Percentiles rank a stretch among this genome's conserved stretches.
Evolutionary conservation across 345 rosid genomes (phyloP).

Genomic region (Aegle marmelos): DNA sequence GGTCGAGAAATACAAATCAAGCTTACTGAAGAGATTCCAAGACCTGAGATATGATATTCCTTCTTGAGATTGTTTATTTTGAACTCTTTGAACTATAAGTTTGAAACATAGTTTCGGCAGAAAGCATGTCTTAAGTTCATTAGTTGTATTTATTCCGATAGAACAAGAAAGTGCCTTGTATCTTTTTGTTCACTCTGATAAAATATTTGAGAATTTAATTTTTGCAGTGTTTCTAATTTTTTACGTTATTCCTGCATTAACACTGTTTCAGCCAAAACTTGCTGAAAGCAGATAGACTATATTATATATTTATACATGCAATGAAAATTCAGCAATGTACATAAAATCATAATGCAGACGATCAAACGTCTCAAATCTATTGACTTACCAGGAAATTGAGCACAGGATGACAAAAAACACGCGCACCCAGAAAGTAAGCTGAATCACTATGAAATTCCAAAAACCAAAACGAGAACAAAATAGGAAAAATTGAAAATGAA

Average conservation of each 20-base stretch:
- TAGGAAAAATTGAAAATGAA: too few species aligned
- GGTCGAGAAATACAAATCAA: constrained; percentile 45
- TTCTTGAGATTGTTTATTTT: constrained; percentile 16
- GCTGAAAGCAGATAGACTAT: neutral
- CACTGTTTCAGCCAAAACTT: neutral
- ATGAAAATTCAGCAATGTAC: neutral
- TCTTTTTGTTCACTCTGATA: neutral
- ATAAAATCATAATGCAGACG: neutral
- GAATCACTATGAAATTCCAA: too few species aligned
- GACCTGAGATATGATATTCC: constrained; percentile 36
- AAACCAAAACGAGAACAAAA: too few species aligned
- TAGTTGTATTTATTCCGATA: neutral
- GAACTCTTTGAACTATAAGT: neutral
- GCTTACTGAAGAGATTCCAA: constrained; percentile 64
- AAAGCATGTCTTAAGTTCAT: neutral
- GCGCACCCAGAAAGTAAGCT: too few species aligned
- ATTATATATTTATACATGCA: too few species aligned
- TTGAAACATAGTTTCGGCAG: neutral
- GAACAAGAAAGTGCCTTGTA: neutral
- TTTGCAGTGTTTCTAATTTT: neutral
- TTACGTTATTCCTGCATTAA: neutral
- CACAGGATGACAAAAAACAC: neutral
- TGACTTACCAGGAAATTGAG: neutral
- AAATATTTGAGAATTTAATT: neutral
- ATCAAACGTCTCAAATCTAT: neutral